phyloP scores from a whole-genome alignment of 768 basidiomycete genomes.

The Coprinopsis cinerea region DNA sequence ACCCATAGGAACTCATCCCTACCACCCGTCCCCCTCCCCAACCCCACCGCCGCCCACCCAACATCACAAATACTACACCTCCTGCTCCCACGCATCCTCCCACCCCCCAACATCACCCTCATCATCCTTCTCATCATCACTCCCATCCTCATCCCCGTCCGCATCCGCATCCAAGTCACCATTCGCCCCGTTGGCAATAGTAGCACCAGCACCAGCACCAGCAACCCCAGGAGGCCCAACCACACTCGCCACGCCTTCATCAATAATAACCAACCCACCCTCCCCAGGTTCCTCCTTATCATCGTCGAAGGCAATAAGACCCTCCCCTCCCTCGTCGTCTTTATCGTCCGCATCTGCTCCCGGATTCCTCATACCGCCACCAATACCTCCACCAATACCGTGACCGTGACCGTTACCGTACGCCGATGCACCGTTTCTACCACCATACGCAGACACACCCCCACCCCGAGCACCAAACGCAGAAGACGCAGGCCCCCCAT shows the following conservation, averaged over 20 bases:
- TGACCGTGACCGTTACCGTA: too few species aligned
- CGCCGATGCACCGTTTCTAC: too few species aligned
- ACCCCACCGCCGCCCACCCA: background rate
- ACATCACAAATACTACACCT: slow-evolving; percentile 34
- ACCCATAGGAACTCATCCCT: background rate
- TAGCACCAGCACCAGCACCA: too few species aligned
- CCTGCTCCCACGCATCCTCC: slow-evolving; percentile 65
- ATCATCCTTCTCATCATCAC: slow-evolving; percentile 43
- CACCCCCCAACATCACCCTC: slow-evolving; percentile 42
- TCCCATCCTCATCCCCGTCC: slow-evolving; percentile 41
- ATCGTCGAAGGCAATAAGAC: slow-evolving; percentile 31
- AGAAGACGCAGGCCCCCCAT: too few species aligned
- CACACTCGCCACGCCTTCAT: slow-evolving; percentile 31
- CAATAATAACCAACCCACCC: slow-evolving; percentile 40
- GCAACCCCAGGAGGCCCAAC: slow-evolving; percentile 17
- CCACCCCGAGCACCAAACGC: too few species aligned
- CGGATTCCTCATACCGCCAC: slow-evolving; percentile 2
- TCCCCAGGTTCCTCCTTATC: slow-evolving; percentile 15
- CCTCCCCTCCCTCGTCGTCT: slow-evolving; percentile 36
- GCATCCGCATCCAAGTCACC: slow-evolving; percentile 24
- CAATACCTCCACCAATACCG: too few species aligned
- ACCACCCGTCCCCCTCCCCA: background rate
- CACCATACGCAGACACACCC: too few species aligned
- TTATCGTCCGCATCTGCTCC: slow-evolving; percentile 34
- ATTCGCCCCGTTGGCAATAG: slow-evolving; percentile 16